These are phyloP conservation scores for Linum usitatissimum DNA, from an alignment of 345 rosid species.

Conservation along the genomic window DNA sequence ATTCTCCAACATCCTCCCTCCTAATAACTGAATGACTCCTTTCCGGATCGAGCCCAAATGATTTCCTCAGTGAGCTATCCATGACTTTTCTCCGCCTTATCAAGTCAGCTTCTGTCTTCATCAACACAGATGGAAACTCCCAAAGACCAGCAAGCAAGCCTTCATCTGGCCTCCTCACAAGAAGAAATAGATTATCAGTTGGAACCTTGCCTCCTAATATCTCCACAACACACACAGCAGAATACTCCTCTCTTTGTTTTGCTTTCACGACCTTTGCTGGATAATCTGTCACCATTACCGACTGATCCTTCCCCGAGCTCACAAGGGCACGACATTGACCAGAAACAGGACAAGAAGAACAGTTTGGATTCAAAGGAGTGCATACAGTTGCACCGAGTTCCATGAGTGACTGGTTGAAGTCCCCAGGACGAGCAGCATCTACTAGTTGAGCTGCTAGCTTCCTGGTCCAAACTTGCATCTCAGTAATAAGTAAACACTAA, in stretches of 20 bases:
- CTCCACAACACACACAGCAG: constrained; percentile 78
- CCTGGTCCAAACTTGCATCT: constrained; percentile 31
- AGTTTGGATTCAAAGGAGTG: constrained; percentile 56
- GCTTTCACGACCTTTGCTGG: constrained; percentile 60
- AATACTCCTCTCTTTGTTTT: constrained; percentile 58
- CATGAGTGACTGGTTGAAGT: constrained; percentile 92
- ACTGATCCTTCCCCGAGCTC: constrained; percentile 36
- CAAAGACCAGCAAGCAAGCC: constrained; percentile 96
- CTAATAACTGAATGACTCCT: constrained; percentile 33
- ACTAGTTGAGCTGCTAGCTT: constrained; percentile 81
- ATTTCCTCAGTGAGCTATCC: constrained; percentile 43
- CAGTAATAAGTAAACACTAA: neutral
- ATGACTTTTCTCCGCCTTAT: constrained; percentile 43
- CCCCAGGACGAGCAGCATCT: constrained; percentile 72
- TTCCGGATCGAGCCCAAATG: constrained; percentile 39
- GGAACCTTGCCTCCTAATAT: constrained; percentile 28
- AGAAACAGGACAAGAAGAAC: constrained; percentile 73
- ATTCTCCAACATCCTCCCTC: constrained; percentile 75
- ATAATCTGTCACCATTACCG: constrained; percentile 52
- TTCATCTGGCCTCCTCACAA: constrained; percentile 68
- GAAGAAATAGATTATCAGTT: constrained; percentile 44
- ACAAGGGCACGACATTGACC: constrained; percentile 56
- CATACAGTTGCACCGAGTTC: constrained; percentile 94
- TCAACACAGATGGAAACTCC: constrained; percentile 75
- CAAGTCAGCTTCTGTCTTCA: constrained; percentile 43